Conservation (phyloP, 331 rosid genomes). For the Malus hybrid region DNA sequence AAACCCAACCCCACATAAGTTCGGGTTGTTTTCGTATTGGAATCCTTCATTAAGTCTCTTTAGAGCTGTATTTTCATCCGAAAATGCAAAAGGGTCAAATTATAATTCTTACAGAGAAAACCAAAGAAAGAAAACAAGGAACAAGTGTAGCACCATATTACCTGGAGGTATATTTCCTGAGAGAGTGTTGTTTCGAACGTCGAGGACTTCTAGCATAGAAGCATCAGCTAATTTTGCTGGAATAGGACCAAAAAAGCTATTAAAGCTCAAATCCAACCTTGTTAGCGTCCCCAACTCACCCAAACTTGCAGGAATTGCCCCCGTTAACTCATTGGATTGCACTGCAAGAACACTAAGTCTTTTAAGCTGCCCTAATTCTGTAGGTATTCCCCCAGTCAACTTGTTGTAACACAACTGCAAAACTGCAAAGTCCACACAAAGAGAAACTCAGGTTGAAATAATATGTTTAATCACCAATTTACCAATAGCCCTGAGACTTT, state of each 20-base stretch:
- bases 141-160: slow-evolving; percentile 1
- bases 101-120: background rate
- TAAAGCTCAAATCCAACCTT: slow-evolving; percentile 40
- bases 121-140: background rate
- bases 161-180: slow-evolving; percentile 43
- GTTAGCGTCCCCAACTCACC: slow-evolving; percentile 19
- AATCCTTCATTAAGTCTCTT: slow-evolving; percentile 33
- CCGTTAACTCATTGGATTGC: slow-evolving; percentile 35
- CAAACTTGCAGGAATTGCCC: slow-evolving; percentile 50
- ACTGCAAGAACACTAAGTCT: slow-evolving; percentile 33
- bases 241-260: slow-evolving; percentile 33
- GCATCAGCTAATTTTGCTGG: slow-evolving; percentile 38
- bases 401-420: slow-evolving; percentile 46
- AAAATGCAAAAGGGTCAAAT: background rate
- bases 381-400: slow-evolving; percentile 37
- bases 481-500: background rate
- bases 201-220: slow-evolving; percentile 30
- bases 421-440: slow-evolving; percentile 22
- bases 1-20: slow-evolving; percentile 37
- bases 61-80: slow-evolving; percentile 19
- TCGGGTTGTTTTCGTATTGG: slow-evolving; percentile 26
- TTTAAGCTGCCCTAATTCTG: slow-evolving; percentile 26
- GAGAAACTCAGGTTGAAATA: background rate
- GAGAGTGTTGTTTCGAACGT: slow-evolving; percentile 36
- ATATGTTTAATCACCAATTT: background rate